Base-by-base conservation (phyloP, 139 green algal genomes). In the Micractinium conductrix region DNA sequence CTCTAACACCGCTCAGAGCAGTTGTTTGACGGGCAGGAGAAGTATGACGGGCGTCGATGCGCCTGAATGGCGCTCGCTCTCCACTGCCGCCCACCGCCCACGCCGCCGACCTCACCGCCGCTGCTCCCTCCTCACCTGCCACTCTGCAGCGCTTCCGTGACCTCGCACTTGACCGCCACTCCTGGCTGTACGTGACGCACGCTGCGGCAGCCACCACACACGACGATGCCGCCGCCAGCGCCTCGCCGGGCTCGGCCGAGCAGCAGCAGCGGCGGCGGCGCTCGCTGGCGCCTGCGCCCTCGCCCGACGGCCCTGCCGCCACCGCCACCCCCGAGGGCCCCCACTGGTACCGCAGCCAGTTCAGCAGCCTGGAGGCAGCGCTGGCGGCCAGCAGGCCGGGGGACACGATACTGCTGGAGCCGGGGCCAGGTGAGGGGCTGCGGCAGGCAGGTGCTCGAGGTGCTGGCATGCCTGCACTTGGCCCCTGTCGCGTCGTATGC, bases 161-260 rank as follows among this genome's bases (percentile, higher is more conserved):
- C 60, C 60, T 86, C 19, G 81, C 73, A 16, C 45, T 80, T 1
- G 71, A 76, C 58, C 62, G 65, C 42, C 81, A 69, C 33, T 55
- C 65, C 21, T 86, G 81, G 81, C 81, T 86, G n/a, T 76, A 71
- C 21, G 81, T 86, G 10, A 79, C 80, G 16, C 71, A 85, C 55
- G 8, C 22, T 37, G 48, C 65, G 0, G 33, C 48, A 1, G n/a
- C n/a, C n/a, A n/a, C n/a, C n/a, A n/a, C n/a, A n/a, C n/a, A n/a
- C n/a, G n/a, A n/a, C n/a, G n/a, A n/a, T 62, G 53, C 53, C 53
- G 53, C 42, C 50, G 21, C 35, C 58, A 14, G 6, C 58, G 7
- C 7, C 67, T 28, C 48, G 33, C 30, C 76, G 30, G 55, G 12
- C 76, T 5, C 14, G 19, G 38, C 40, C 69, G 76, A 71, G 26